Conservation (phyloP, 768 basidiomycete species). For the Auricularia sp. region DNA sequence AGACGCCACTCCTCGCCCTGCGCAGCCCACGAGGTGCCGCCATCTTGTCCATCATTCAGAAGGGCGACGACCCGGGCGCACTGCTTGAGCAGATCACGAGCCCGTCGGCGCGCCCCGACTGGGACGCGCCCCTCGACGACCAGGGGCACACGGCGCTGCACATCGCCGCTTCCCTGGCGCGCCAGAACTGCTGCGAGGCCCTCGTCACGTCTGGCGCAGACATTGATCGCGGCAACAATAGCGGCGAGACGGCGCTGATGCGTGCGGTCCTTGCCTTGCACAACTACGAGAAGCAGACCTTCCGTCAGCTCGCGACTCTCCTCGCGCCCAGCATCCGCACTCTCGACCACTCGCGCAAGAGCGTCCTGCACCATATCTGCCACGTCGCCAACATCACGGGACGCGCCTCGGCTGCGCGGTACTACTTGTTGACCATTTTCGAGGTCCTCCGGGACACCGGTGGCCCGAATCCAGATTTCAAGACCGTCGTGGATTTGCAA, state of each 20-base stretch:
- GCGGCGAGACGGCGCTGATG: slow-evolving; percentile 90
- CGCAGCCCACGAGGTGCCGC: slow-evolving; percentile 48
- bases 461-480: slow-evolving; percentile 50
- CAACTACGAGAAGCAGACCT: slow-evolving; percentile 68
- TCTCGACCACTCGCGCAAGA: slow-evolving; percentile 75
- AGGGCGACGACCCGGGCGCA: slow-evolving; percentile 53
- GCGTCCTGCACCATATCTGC: slow-evolving; percentile 85
- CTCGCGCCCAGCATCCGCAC: slow-evolving; percentile 75
- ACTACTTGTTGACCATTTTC: slow-evolving; percentile 87
- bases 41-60: slow-evolving; percentile 55
- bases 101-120: slow-evolving; percentile 31
- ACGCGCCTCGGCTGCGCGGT: slow-evolving; percentile 69
- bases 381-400: slow-evolving; percentile 88
- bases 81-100: slow-evolving; percentile 41
- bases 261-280: slow-evolving; percentile 85
- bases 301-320: slow-evolving; percentile 50
- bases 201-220: slow-evolving; percentile 77
- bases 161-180: slow-evolving; percentile 78
- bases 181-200: slow-evolving; percentile 53
- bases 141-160: slow-evolving; percentile 92
- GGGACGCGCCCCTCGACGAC: slow-evolving; percentile 85
- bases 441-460: slow-evolving; percentile 74
- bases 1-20: slow-evolving; percentile 40
- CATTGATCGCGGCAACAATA: slow-evolving; percentile 80
- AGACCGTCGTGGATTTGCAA: slow-evolving; percentile 76